phyloP scores from a whole-genome alignment of 1,139 yeast species.

The Yamadazyma sp. region DNA sequence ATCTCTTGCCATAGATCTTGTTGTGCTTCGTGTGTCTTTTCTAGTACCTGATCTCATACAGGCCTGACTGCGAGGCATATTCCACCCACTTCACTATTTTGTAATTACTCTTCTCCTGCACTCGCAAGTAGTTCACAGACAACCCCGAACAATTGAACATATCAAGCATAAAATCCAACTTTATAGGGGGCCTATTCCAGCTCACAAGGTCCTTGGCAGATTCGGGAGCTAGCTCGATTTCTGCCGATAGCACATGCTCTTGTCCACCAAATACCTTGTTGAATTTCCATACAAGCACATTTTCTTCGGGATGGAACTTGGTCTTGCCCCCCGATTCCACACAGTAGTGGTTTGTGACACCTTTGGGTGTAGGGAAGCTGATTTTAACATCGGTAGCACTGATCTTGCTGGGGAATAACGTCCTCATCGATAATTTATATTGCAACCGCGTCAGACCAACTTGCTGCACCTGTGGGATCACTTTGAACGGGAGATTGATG shows the following conservation, averaged over 20 bases:
- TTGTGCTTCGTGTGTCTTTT: no score
- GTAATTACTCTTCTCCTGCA: slow-evolving; percentile 65
- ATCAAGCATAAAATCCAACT: slow-evolving; percentile 64
- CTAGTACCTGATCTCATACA: slow-evolving; percentile 72
- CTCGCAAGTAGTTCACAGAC: slow-evolving; percentile 69
- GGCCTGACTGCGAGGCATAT: slow-evolving; percentile 72
- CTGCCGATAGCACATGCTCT: slow-evolving; percentile 57
- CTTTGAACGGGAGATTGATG: slow-evolving; percentile 68
- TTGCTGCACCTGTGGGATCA: slow-evolving; percentile 61
- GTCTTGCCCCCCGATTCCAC: slow-evolving; percentile 64
- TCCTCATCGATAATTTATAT: slow-evolving; percentile 60
- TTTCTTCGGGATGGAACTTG: slow-evolving; percentile 66
- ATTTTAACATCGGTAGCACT: slow-evolving; percentile 66
- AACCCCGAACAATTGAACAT: slow-evolving; percentile 83
- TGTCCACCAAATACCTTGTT: slow-evolving; percentile 67
- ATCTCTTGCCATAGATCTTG: no score
- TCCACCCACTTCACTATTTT: slow-evolving; percentile 86
- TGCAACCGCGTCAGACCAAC: slow-evolving; percentile 50
- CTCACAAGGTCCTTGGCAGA: slow-evolving; percentile 19
- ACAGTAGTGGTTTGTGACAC: slow-evolving; percentile 51
- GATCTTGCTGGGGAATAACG: slow-evolving; percentile 60
- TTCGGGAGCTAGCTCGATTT: slow-evolving; percentile 36
- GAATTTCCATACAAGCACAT: slow-evolving; percentile 67
- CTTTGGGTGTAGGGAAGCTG: slow-evolving; percentile 70
- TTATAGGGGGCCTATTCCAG: slow-evolving; percentile 80